These are phyloP conservation scores for Podaxis sp. DNA, from an alignment of 768 basidiomycete species.

Conservation along the genomic window DNA sequence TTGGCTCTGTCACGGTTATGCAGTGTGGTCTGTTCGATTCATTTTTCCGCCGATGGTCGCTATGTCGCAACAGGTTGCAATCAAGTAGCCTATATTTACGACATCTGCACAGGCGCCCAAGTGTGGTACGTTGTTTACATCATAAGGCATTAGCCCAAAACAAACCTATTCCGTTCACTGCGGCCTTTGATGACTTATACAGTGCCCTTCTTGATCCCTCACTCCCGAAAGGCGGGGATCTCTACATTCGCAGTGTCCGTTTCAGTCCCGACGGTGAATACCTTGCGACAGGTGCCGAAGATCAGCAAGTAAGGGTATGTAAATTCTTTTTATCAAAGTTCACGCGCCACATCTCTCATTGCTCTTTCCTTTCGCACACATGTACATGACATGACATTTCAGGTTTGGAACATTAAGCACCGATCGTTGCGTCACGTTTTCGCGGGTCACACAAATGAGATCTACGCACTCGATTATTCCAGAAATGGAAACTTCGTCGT, in stretches of 20 bases:
- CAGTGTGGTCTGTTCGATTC: slow-evolving; percentile 79
- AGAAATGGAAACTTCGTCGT: slow-evolving; percentile 82
- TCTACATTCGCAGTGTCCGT: slow-evolving; percentile 59
- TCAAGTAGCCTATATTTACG: slow-evolving; percentile 91
- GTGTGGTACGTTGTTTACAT: slow-evolving; percentile 56
- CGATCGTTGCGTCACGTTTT: slow-evolving; percentile 77
- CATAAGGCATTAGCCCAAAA: not conserved
- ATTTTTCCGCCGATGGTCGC: slow-evolving; percentile 91
- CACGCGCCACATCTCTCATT: slow-evolving; percentile 68
- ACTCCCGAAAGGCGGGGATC: slow-evolving; percentile 28
- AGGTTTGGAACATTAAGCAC: slow-evolving; percentile 92
- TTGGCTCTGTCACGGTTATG: not conserved
- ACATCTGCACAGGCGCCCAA: slow-evolving; percentile 81
- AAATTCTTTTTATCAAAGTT: slow-evolving; percentile 65
- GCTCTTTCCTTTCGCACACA: slow-evolving; percentile 30
- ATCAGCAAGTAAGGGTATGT: slow-evolving; percentile 83
- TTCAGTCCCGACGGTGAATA: slow-evolving; percentile 93
- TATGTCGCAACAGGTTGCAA: slow-evolving; percentile 95
- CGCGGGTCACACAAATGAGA: slow-evolving; percentile 88
- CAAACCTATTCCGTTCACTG: not conserved
- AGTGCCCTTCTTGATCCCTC: slow-evolving; percentile 18
- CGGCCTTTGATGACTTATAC: not conserved
- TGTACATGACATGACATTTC: slow-evolving; percentile 22
- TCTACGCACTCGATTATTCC: slow-evolving; percentile 92
- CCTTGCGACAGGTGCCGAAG: slow-evolving; percentile 94